Evolutionary conservation across 352 stramenopile species (phyloP), one percentile per base, ranked within the genome.

Genomic region (Phytophthora chlamydospora): DNA sequence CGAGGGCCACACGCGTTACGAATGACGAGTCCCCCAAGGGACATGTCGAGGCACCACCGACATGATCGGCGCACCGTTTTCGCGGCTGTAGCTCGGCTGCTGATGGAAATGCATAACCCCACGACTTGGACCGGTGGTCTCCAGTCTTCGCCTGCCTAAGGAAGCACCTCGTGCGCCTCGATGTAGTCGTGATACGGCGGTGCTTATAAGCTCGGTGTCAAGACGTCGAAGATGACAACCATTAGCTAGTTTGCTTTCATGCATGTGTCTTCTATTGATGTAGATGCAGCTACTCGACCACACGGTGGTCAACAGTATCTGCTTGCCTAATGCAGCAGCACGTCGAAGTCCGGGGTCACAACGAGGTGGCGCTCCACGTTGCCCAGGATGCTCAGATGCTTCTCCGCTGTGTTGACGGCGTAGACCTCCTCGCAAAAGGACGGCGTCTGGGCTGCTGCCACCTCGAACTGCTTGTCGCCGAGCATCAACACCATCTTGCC

Each of bases 401-500:
- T 80, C 45, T 93, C 85, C 17, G 48, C 61, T 24, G 72, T 69
- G 64, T 94, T 88, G 46, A 95, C 89, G 17, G 83, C 90, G 67
- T 91, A 91, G 2, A 94, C 55, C 39, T 95, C 85, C 48, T 95
- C 87, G 45, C 79, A 91, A 42, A 93, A 92, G 27, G 84, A 86
- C 43, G 87, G 85, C 11, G 87, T 93, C 62, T 93, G 87, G 32
- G 83, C 83, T 6, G 78, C 69, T 24, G 84, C 83, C 9, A 95
- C 81, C 43, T 95, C 83, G 36, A 95, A 95, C 43, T 87, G 82
- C 71, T 94, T 95, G 76, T 93, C 87, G 19, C 85, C 83, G 31
- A 95, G 80, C 73, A 95, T 81, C 1, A 95, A 65, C 67, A 95
- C 82, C 21, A 86, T 88, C 73, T 93, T 93, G 53, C 87, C 87